Conservation (phyloP, 2,329 filamentous ascomycete species). For the Colletotrichum sansevieriae region DNA sequence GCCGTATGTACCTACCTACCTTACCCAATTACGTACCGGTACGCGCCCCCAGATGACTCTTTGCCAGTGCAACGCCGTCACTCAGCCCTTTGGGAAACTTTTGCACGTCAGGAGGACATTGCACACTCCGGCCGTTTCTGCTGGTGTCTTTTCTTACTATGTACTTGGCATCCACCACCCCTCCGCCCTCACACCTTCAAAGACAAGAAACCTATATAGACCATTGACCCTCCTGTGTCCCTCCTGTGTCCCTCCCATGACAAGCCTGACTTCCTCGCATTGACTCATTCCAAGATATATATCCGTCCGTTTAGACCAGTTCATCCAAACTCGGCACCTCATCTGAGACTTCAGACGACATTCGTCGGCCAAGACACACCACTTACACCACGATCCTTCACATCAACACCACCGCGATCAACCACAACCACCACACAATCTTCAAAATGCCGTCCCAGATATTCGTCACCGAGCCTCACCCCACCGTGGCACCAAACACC, state of each 20-base stretch:
- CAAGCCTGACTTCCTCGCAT: constrained; percentile 5
- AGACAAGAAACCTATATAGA: constrained; percentile 34
- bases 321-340: constrained; percentile 17
- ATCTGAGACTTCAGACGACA: constrained; percentile 36
- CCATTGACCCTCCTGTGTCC: constrained; percentile 32
- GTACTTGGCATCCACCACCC: constrained; percentile 30
- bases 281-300: constrained; percentile 30
- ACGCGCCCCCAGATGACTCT: constrained; percentile 7
- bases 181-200: constrained; percentile 12
- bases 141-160: background rate
- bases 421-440: background rate
- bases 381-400: constrained; percentile 34
- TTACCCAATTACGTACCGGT: constrained; percentile 29
- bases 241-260: constrained; percentile 18
- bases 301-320: background rate
- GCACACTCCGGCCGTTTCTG: constrained; percentile 19
- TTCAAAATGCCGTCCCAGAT: constrained; percentile 57
- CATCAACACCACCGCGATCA: background rate
- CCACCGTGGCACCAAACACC: constrained; percentile 59
- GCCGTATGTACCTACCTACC: background rate
- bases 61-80: constrained; percentile 39
- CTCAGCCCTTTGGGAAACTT: constrained; percentile 28
- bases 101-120: constrained; percentile 39
- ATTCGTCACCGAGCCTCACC: constrained; percentile 63
- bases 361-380: background rate